These are phyloP conservation scores for Prunus yedoensis DNA, from an alignment of 331 rosid species.

Conservation along the genomic window DNA sequence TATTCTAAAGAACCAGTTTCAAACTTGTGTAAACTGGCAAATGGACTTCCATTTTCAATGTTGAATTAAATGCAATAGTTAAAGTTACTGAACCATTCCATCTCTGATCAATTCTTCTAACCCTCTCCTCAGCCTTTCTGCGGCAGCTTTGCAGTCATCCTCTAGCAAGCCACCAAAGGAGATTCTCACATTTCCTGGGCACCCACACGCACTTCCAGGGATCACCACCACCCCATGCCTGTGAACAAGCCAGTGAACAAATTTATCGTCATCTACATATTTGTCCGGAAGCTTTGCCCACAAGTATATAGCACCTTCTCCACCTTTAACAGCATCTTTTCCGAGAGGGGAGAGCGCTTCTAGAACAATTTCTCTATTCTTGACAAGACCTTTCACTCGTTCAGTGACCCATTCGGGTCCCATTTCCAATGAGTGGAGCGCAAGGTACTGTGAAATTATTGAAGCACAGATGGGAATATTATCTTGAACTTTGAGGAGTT, in stretches of 20 bases:
- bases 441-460: slow-evolving; percentile 83
- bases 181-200: slow-evolving; percentile 74
- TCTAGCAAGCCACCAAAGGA: slow-evolving; percentile 86
- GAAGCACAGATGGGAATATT: slow-evolving; percentile 98
- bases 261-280: slow-evolving; percentile 48
- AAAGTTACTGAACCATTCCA: slow-evolving; percentile 60
- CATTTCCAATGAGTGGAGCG: slow-evolving; percentile 71
- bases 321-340: slow-evolving; percentile 76
- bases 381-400: slow-evolving; percentile 58
- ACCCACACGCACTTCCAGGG: slow-evolving; percentile 84
- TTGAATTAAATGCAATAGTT: slow-evolving; percentile 12
- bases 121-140: slow-evolving; percentile 70
- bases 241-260: slow-evolving; percentile 81
- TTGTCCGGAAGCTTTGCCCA: slow-evolving; percentile 92
- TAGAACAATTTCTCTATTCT: slow-evolving; percentile 57
- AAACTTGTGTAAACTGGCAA: slow-evolving; percentile 31
- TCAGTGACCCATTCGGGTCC: slow-evolving; percentile 84
- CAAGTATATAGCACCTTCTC: slow-evolving; percentile 91
- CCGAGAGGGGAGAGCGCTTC: slow-evolving; percentile 82
- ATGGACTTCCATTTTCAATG: slow-evolving; percentile 31
- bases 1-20: slow-evolving; percentile 46
- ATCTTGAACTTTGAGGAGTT: slow-evolving; percentile 96
- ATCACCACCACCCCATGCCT: slow-evolving; percentile 80
- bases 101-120: slow-evolving; percentile 69
- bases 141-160: slow-evolving; percentile 76